Evolutionary conservation across 116 monocot genomes (phyloP).

Genomic region (Trichopus zeylanicus): DNA sequence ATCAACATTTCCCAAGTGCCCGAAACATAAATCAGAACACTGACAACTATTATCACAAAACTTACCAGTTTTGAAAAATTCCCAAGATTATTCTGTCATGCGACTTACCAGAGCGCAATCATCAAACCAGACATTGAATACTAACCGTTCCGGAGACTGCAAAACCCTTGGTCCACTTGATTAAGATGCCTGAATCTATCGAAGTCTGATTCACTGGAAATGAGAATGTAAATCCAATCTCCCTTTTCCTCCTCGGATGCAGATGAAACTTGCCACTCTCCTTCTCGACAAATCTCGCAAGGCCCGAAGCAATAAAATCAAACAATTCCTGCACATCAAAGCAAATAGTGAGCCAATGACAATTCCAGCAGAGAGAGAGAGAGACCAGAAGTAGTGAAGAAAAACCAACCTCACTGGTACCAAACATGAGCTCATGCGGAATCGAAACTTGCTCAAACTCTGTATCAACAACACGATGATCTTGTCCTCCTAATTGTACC

Average conservation of each 20-base stretch:
- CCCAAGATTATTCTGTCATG: background rate
- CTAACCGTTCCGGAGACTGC: constrained; percentile 36
- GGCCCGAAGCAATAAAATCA: constrained; percentile 52
- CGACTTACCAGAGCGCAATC: background rate
- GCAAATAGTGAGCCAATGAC: background rate
- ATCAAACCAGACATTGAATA: background rate
- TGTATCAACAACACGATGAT: constrained; percentile 36
- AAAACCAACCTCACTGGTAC: constrained; percentile 36
- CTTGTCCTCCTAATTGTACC: constrained; percentile 55
- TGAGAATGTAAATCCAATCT: constrained; percentile 62
- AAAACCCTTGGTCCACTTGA: constrained; percentile 76
- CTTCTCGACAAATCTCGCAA: constrained; percentile 26
- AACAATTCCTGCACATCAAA: constrained; percentile 30
- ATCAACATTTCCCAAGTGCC: no score
- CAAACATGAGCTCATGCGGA: constrained; percentile 58
- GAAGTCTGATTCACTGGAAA: constrained; percentile 67
- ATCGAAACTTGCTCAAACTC: constrained; percentile 51
- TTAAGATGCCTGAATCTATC: constrained; percentile 50
- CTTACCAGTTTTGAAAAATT: background rate
- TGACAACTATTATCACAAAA: background rate
- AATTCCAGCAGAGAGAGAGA: background rate
- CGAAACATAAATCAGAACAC: background rate
- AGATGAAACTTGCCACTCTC: constrained; percentile 25
- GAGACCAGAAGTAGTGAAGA: background rate
- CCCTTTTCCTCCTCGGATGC: constrained; percentile 29